Percentiles rank a stretch among this genome's conserved stretches.
phyloP scores from a whole-genome alignment of 371 early-diverging fungal genomes.

The Mortierella polycephala region DNA sequence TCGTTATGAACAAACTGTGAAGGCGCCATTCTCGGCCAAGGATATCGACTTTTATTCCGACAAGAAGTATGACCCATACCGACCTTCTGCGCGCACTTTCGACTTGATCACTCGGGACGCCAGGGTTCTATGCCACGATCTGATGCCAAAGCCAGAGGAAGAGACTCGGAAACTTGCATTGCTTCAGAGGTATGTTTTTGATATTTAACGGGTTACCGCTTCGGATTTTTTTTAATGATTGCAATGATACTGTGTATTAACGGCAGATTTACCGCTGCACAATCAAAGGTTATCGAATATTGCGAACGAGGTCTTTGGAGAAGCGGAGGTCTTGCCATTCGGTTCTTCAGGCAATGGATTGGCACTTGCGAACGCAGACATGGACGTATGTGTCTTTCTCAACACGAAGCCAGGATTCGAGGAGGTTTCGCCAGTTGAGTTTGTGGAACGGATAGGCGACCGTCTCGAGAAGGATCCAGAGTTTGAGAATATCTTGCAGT shows the following conservation, averaged over 20 bases:
- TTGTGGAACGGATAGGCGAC: conserved; percentile 54
- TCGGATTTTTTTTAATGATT: no score
- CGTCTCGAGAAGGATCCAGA: conserved; percentile 39
- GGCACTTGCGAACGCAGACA: conserved; percentile 56
- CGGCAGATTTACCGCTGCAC: neutral
- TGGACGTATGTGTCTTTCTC: conserved; percentile 57
- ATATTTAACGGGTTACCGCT: no score
- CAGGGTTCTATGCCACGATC: conserved; percentile 26
- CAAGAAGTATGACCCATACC: conserved; percentile 50
- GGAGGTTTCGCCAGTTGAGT: conserved; percentile 48
- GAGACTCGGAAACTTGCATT: conserved; percentile 45
- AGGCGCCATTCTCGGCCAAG: conserved; percentile 36
- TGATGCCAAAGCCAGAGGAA: conserved; percentile 45
- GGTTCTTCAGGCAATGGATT: conserved; percentile 56
- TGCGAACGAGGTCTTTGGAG: conserved; percentile 41
- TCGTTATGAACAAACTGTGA: conserved; percentile 5
- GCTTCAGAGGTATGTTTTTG: conserved; percentile 17
- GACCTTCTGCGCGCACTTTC: conserved; percentile 31
- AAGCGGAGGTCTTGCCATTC: conserved; percentile 53
- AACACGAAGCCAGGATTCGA: conserved; percentile 22
- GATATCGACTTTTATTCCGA: conserved; percentile 51
- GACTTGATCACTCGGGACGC: conserved; percentile 39
- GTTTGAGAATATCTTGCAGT: conserved; percentile 46
- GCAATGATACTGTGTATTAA: no score
- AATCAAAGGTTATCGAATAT: conserved; percentile 28